Conservation (phyloP, 805 yeast species). For the Lipomyces orientalis region DNA sequence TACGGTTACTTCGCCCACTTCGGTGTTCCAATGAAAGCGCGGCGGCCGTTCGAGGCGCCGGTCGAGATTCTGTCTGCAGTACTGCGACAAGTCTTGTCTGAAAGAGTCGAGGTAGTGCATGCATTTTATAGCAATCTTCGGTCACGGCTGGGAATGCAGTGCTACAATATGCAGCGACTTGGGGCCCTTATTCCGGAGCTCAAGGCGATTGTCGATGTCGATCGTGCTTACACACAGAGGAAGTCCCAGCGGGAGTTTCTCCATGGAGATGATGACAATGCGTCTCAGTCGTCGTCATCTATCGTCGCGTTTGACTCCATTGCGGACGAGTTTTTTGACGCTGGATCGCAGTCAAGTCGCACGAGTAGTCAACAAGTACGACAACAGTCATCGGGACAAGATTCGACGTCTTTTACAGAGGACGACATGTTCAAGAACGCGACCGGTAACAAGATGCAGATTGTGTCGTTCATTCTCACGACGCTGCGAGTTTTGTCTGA, state of each 20-base stretch:
- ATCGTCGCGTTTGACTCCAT: not conserved
- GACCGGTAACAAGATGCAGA: conserved; percentile 29
- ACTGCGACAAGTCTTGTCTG: conserved; percentile 34
- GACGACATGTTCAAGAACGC: conserved; percentile 22
- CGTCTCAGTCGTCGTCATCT: conserved; percentile 1
- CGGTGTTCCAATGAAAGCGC: not conserved
- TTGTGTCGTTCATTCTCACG: conserved; percentile 24
- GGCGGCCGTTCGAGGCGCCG: conserved; percentile 25
- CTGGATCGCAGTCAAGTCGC: conserved; percentile 17
- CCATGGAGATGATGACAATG: conserved; percentile 16
- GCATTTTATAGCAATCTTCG: conserved; percentile 11
- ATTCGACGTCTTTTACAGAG: not conserved
- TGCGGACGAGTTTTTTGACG: conserved; percentile 7
- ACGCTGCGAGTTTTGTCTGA: conserved; percentile 28
- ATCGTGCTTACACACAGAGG: not conserved
- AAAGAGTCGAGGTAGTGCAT: conserved; percentile 17
- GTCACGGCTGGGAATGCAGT: conserved; percentile 26
- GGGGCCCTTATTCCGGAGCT: conserved; percentile 25
- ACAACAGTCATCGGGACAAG: not conserved
- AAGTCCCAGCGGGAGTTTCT: conserved; percentile 9
- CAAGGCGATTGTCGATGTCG: conserved; percentile 20
- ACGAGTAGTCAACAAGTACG: conserved; percentile 3
- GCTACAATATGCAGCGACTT: conserved; percentile 21
- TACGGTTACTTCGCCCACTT: conserved; percentile 25
- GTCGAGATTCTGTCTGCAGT: conserved; percentile 17